These are phyloP conservation scores for Epichloe brachyelytri DNA, from an alignment of 2,329 filamentous ascomycete genomes.

Conservation along the genomic window DNA sequence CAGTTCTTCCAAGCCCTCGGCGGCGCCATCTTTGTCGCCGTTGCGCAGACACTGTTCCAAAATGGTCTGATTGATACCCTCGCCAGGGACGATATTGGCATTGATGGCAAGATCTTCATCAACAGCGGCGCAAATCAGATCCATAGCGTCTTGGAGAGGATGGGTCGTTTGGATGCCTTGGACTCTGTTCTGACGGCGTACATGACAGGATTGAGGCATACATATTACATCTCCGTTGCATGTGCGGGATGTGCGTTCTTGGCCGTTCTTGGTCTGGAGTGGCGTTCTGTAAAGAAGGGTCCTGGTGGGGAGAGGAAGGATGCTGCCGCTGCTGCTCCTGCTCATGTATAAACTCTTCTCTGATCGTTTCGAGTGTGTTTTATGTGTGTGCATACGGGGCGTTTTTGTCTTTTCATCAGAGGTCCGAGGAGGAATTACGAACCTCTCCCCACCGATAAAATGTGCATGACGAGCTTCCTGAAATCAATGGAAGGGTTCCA, in stretches of 20 bases:
- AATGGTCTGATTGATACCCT: constrained; percentile 47
- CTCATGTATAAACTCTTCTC: neutral
- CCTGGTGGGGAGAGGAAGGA: constrained; percentile 15
- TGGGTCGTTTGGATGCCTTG: constrained; percentile 28
- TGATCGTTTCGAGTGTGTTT: neutral
- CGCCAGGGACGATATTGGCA: constrained; percentile 24
- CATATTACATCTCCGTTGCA: constrained; percentile 39
- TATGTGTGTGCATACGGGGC: neutral
- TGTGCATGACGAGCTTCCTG: neutral
- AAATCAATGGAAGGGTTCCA: too few species aligned
- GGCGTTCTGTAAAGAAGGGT: constrained; percentile 40
- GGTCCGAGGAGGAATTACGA: neutral
- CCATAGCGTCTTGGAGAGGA: constrained; percentile 26
- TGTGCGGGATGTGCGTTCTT: constrained; percentile 34
- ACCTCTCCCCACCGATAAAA: neutral
- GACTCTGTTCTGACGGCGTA: constrained; percentile 34
- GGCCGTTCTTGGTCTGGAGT: constrained; percentile 30
- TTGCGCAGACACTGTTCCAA: constrained; percentile 54
- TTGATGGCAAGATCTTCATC: constrained; percentile 36
- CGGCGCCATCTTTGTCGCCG: constrained; percentile 51
- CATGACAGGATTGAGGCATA: constrained; percentile 34
- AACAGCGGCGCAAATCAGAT: constrained; percentile 40
- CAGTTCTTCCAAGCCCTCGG: constrained; percentile 54
- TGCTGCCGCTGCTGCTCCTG: constrained; percentile 12
- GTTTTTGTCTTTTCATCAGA: neutral